Percentiles rank a stretch among this genome's conserved stretches.
These are phyloP conservation scores for Lachnellula subtilissima DNA, from an alignment of 2,329 filamentous ascomycete species.

Conservation along the genomic window DNA sequence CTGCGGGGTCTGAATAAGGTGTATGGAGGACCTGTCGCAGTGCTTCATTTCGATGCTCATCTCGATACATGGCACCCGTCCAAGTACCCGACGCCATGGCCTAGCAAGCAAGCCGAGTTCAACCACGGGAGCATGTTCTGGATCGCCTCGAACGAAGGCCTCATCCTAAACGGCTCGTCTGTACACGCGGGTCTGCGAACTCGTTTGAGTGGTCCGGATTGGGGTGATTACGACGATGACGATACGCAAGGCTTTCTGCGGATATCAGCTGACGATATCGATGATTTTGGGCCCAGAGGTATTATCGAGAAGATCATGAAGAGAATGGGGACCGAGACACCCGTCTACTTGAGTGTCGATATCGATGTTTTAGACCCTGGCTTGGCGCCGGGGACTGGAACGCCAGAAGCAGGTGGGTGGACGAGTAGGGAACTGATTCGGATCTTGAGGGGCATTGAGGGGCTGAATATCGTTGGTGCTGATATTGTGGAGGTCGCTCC, in stretches of 20 bases:
- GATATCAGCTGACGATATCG: conserved; percentile 80
- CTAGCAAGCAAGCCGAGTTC: conserved; percentile 65
- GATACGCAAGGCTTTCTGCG: conserved; percentile 72
- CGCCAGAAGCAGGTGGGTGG: conserved; percentile 88
- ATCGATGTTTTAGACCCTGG: conserved; percentile 77
- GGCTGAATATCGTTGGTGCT: conserved; percentile 78
- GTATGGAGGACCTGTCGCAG: conserved; percentile 58
- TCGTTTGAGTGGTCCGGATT: conserved; percentile 61
- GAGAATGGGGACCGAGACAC: conserved; percentile 66
- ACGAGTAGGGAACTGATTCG: conserved; percentile 82
- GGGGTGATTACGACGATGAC: conserved; percentile 67
- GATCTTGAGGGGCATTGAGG: conserved; percentile 76
- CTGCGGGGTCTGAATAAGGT: conserved; percentile 60
- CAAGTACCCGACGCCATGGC: conserved; percentile 76
- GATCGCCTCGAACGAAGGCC: conserved; percentile 74
- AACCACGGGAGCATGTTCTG: conserved; percentile 92
- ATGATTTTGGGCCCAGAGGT: conserved; percentile 69
- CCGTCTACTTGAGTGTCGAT: conserved; percentile 77
- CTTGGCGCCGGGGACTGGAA: conserved; percentile 71
- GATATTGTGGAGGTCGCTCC: conserved; percentile 88
- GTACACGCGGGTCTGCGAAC: conserved; percentile 84
- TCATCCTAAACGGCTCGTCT: conserved; percentile 68
- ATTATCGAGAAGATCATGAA: conserved; percentile 67
- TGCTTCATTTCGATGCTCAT: conserved; percentile 67
- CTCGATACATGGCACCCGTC: conserved; percentile 37